phyloP scores from a whole-genome alignment of 345 rosid genomes.

The Ailanthus altissimus region DNA sequence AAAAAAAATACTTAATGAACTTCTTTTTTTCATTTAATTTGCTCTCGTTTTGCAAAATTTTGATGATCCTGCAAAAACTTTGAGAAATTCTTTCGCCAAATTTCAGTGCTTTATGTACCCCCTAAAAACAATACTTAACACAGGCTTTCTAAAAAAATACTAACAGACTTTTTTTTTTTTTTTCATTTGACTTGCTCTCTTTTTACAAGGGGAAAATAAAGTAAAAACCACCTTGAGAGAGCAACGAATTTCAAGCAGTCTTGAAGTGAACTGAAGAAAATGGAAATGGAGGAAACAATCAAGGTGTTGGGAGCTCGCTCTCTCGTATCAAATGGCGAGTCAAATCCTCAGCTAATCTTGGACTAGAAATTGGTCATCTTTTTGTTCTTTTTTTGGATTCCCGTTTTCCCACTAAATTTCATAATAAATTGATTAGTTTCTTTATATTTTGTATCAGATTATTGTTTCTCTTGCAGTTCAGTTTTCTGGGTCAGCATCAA shows the following conservation, averaged over 20 bases:
- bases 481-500: conserved; percentile 5
- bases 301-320: conserved; percentile 53
- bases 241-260: not conserved
- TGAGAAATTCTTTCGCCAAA: no score
- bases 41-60: no score
- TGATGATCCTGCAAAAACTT: no score
- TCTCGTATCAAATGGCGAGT: conserved; percentile 72
- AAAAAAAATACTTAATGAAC: no score
- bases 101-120: no score
- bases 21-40: no score
- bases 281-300: conserved; percentile 46
- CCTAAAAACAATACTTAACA: no score
- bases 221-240: not conserved
- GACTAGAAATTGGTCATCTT: conserved; percentile 65
- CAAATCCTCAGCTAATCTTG: conserved; percentile 56
- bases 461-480: not conserved
- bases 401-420: not conserved
- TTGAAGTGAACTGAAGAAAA: not conserved
- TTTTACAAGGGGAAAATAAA: no score
- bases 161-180: no score
- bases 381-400: not conserved
- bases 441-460: not conserved
- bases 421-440: not conserved
- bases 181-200: no score
- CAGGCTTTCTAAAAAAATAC: no score